Base-by-base conservation (phyloP, 768 basidiomycete species). In the Suillus brevipes region DNA sequence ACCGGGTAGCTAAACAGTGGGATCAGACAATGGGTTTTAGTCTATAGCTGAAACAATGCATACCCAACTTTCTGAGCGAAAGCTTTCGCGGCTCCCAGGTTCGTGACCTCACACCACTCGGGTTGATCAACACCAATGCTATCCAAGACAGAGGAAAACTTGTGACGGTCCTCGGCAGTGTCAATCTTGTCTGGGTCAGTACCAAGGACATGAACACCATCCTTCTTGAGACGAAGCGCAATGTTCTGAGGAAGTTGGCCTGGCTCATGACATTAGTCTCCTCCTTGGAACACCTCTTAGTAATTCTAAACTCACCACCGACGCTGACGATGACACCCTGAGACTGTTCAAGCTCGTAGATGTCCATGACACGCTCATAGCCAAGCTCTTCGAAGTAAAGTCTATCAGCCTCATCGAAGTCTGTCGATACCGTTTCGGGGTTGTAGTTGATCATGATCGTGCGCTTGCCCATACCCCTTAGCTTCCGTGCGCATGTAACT, bases 381-480 rank as follows among this genome's bases (percentile, higher is more conserved):
- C 97, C 95, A 64, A 99, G 87, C 76, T 99, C 97, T 77, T 99
- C 97, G 75, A 99, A 99, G 83, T 99, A 99, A 56, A 99, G 81
- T 64, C 97, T 83, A 72, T 99, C 97, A n/a, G 97, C 97, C 80
- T 99, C 97, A 73, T 99, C 97, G 77, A 96, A 99, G 78, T 99
- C 97, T 64, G 97, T 99, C 8, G 96, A 98, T 49, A 99, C 97
- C 4, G 97, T 99, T 80, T 99, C 97, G 10, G 97, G 97, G 79
- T 99, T 99, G 80, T 99, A 99, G 83, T 99, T 99, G 85, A 99
- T 85, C 97, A 99, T 99, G 81, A 99, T 89, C 52, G 97, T 98
- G 79, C 89, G 89, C 74, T 92, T 90, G 76, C 96, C 95, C 86
- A 95, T 92, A 68, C 91, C 87, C 72, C 95, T 85, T 62, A 99